Evolutionary conservation across 768 basidiomycete species (phyloP).

Genomic region (Floccularia luteovirens): DNA sequence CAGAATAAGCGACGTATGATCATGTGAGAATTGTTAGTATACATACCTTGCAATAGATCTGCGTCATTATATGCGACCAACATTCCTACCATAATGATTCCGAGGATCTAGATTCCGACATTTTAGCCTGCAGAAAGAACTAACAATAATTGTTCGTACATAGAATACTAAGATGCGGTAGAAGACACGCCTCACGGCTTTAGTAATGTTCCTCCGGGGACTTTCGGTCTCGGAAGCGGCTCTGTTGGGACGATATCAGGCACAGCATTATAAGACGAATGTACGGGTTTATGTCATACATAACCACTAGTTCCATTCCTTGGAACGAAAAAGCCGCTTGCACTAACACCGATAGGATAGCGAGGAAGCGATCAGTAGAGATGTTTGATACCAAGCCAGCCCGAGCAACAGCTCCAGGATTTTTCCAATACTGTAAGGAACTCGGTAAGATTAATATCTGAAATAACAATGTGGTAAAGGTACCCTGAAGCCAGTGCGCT

Average conservation of each 20-base stretch:
- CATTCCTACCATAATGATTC: constrained; percentile 71
- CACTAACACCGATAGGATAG: constrained; percentile 33
- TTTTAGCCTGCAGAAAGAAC: background rate
- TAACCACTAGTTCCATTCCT: constrained; percentile 68
- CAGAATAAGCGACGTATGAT: background rate
- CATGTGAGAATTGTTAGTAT: background rate
- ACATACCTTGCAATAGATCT: constrained; percentile 32
- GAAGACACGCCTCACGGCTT: constrained; percentile 71
- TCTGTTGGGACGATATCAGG: constrained; percentile 20
- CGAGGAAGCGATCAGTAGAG: constrained; percentile 41
- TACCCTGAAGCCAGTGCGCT: constrained; percentile 63
- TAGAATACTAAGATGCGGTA: constrained; percentile 80
- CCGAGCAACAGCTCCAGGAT: constrained; percentile 56
- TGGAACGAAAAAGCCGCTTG: constrained; percentile 70
- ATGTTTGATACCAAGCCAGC: constrained; percentile 32
- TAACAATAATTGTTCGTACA: constrained; percentile 21
- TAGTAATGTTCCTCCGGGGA: constrained; percentile 73
- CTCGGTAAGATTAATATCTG: background rate
- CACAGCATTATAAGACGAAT: background rate
- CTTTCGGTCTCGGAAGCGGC: constrained; percentile 73
- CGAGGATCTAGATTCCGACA: constrained; percentile 39
- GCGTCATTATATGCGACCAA: constrained; percentile 65
- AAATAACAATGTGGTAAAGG: constrained; percentile 14
- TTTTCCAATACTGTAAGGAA: constrained; percentile 48
- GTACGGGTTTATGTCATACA: constrained; percentile 27